Conservation (phyloP, 139 green algal species). For the Asterochloris erici region DNA sequence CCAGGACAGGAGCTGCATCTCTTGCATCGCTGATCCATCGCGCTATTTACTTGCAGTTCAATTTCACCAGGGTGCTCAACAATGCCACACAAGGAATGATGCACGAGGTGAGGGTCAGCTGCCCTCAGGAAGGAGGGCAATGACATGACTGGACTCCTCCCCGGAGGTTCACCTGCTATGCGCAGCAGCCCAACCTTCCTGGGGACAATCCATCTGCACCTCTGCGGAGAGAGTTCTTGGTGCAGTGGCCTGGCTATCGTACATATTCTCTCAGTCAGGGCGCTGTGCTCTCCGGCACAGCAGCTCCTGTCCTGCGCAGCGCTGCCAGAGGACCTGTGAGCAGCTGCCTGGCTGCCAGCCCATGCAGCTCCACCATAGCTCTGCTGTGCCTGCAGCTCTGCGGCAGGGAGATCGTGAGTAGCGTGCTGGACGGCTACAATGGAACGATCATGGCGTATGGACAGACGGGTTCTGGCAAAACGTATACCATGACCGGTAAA, state of each 20-base stretch:
- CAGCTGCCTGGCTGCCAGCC: background rate
- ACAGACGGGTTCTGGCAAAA: slow-evolving; percentile 75
- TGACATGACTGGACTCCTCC: no score
- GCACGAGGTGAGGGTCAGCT: background rate
- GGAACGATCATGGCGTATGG: slow-evolving; percentile 79
- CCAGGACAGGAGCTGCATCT: background rate
- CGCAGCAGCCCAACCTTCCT: no score
- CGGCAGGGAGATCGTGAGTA: slow-evolving; percentile 15
- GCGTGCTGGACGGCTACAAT: slow-evolving; percentile 73
- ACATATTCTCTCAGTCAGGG: no score
- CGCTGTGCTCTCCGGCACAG: background rate
- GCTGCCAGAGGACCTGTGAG: background rate
- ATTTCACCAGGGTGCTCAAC: slow-evolving; percentile 14
- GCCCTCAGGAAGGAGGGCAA: no score
- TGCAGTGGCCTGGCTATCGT: no score
- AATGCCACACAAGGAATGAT: background rate
- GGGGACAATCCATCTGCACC: no score
- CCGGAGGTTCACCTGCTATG: no score
- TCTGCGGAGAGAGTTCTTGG: no score
- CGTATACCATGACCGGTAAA: slow-evolving; percentile 58
- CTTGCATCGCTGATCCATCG: no score
- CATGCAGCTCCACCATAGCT: background rate
- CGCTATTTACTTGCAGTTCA: slow-evolving; percentile 11
- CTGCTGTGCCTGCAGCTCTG: slow-evolving; percentile 53
- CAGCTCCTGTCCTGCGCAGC: background rate